A percentile compares a stretch with the other conserved stretches of the same genome.
These are phyloP conservation scores for Eutrema heterophyllum DNA, from an alignment of 345 rosid genomes.

Conservation along the genomic window DNA sequence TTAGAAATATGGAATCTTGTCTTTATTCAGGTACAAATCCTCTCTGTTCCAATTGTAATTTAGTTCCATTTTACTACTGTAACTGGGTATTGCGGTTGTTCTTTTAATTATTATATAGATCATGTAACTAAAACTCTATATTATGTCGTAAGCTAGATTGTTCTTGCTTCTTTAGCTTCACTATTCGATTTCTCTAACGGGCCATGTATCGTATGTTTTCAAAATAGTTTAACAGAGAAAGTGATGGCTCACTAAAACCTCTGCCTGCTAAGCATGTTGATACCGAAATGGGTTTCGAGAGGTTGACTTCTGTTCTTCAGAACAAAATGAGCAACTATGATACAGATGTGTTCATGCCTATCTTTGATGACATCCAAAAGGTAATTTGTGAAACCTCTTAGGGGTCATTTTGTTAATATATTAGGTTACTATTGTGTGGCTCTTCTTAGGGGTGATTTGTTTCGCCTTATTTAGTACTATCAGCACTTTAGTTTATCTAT, in stretches of 20 bases:
- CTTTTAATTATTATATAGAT: neutral
- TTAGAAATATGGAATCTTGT: constrained; percentile 83
- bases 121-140: neutral
- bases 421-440: neutral
- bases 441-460: neutral
- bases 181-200: neutral
- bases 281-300: constrained; percentile 96
- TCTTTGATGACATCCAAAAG: constrained; percentile 85
- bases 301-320: constrained; percentile 87
- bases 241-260: constrained; percentile 74
- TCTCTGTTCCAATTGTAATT: neutral
- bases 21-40: constrained; percentile 75
- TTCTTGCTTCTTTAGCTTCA: neutral
- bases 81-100: neutral
- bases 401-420: neutral
- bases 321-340: constrained; percentile 98
- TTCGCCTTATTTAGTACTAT: neutral
- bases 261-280: constrained; percentile 99
- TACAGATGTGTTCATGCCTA: constrained; percentile 91
- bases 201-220: neutral
- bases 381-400: constrained; percentile 34
- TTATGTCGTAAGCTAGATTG: neutral
- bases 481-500: neutral
- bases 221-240: constrained; percentile 85
- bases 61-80: constrained; percentile 7